Evolutionary conservation across 163 green algal species (phyloP).

Genomic region (Volvox carteri): DNA sequence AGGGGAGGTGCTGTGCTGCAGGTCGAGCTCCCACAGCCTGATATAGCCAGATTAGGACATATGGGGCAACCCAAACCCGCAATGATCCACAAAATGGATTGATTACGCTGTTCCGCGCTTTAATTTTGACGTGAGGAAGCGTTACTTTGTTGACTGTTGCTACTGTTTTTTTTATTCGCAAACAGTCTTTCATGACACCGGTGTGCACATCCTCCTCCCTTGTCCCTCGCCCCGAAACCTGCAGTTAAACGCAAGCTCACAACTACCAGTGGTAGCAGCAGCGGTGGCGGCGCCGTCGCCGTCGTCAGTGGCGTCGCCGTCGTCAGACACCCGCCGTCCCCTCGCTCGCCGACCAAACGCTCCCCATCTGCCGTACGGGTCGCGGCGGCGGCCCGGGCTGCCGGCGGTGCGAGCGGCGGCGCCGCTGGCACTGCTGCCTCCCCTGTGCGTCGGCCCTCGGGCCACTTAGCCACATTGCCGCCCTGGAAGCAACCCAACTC

Average conservation of each 20-base stretch:
- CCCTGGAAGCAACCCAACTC: constrained; percentile 25
- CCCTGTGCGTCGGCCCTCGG: neutral
- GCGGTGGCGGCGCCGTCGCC: too few relatives aligned
- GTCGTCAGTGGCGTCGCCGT: too few relatives aligned
- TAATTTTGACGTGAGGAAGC: neutral
- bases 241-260: constrained; percentile 54
- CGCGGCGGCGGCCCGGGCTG: neutral
- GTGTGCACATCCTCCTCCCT: neutral
- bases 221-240: neutral
- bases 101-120: too few relatives aligned
- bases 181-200: neutral
- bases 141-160: neutral
- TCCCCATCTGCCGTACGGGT: neutral
- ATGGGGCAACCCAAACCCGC: too few relatives aligned
- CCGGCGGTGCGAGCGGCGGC: neutral
- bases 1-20: too few relatives aligned
- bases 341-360: neutral
- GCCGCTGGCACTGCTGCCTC: neutral
- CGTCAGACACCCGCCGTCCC: neutral
- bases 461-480: neutral
- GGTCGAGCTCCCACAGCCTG: too few relatives aligned
- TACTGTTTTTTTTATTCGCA: neutral
- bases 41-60: too few relatives aligned
- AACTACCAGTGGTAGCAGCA: neutral
- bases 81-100: too few relatives aligned